Base-by-base conservation (phyloP, 257 asterid genomes). In the Solanum tacnaense region DNA sequence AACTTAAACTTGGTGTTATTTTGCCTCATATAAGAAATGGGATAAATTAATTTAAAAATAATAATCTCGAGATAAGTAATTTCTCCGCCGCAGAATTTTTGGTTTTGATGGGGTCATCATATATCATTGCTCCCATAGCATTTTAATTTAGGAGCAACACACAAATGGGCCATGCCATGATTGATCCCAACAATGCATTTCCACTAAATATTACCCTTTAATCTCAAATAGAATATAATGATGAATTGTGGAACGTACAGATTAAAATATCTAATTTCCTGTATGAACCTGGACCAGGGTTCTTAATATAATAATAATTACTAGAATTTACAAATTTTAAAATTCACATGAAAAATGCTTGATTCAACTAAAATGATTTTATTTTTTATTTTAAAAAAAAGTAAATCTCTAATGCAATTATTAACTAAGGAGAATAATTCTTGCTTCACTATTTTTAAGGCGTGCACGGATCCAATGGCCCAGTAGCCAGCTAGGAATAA, bases 381-480 rank as follows among this genome's bases (percentile, higher is more conserved):
- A 34, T 0, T 34, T 34, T 20, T 20, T 7, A 1, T 31, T 9
- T n/a, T 4, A 6, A 4, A 25, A 70, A 71, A 1, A 15, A 71
- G 29, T 34, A 73, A 34, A 74, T 21, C 18, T 7, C 10, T 23
- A 23, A 36, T 36, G 84, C 82, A 34, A 74, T 74, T 74, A 74
- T 74, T 74, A 74, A 35, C 52, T 9, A 74, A 74, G 83, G 32
- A 75, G 84, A 36, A 76, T 38, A 39, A 76, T 76, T 29, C 11
- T 75, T 75, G 56, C 34, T 76, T 38, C 84, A 76, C 58, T 38
- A 76, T 38, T 32, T 34, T 74, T 36, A 74, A 73, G 82, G 85
- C 85, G 85, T 81, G 85, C 85, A 81, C 12, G 10, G n/a, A 81
- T 81, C 68, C 70, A 29, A 29, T 81, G 85, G 70, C 85, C 85